phyloP scores from a whole-genome alignment of 2,329 filamentous ascomycete species.

The Aspergillus jensenii region DNA sequence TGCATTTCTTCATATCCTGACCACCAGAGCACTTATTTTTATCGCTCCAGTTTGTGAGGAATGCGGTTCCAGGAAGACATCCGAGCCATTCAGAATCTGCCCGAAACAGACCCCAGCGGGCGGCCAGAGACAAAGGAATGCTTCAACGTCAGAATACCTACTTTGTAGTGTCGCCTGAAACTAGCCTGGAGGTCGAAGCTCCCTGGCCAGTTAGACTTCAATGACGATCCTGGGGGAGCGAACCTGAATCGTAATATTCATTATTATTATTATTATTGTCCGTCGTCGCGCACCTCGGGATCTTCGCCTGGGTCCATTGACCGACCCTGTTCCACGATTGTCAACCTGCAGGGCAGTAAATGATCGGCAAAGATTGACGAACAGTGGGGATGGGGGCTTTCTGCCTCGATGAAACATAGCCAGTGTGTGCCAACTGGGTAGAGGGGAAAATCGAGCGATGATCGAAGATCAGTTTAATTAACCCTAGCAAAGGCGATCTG shows the following conservation, averaged over 20 bases:
- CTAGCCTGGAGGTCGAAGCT: not conserved
- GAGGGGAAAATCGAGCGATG: not conserved
- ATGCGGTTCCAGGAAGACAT: slow-evolving; percentile 10
- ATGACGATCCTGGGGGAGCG: slow-evolving; percentile 11
- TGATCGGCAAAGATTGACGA: slow-evolving; percentile 22
- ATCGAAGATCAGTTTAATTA: not conserved
- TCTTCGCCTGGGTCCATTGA: not conserved
- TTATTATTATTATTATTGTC: not conserved
- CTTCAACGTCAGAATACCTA: slow-evolving; percentile 15
- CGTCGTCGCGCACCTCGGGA: not conserved
- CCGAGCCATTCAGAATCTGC: slow-evolving; percentile 3
- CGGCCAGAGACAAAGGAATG: slow-evolving; percentile 11
- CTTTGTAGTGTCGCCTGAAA: slow-evolving; percentile 2
- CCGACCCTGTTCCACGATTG: slow-evolving; percentile 12
- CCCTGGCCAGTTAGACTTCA: slow-evolving; percentile 15
- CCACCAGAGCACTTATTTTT: slow-evolving; percentile 4
- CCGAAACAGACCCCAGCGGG: not conserved
- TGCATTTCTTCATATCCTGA: slow-evolving; percentile 1
- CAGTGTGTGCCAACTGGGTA: slow-evolving; percentile 10
- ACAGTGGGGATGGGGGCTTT: slow-evolving; percentile 15
- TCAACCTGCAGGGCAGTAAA: slow-evolving; percentile 15
- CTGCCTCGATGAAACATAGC: slow-evolving; percentile 16
- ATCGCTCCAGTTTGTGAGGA: slow-evolving; percentile 8
- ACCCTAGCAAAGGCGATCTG: not conserved
- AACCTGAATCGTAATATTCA: slow-evolving; percentile 9